Evolutionary conservation across 139 green algal species (phyloP), one percentile per base, ranked within the genome.

Genomic region (Tetraselmis striata): DNA sequence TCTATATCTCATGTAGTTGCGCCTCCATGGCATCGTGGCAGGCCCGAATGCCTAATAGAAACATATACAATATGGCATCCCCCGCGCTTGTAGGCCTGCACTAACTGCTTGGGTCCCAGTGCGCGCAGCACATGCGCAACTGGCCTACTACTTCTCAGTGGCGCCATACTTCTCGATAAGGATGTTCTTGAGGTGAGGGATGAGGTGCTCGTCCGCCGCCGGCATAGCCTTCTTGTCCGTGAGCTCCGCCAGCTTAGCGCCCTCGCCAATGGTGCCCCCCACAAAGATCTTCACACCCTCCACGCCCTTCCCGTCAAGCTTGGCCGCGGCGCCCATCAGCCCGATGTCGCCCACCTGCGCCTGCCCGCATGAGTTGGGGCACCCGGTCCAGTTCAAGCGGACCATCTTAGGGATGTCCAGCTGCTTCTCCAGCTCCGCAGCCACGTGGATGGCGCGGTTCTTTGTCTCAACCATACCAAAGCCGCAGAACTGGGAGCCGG

Each of bases 401-500:
- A 99, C 91, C 0, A 89, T 27, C 11, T 84, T 76, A 0, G 93
- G 88, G 27, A 99, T 84, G 59, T 98, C 87, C 76, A 99, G 84
- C 84, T 94, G 82, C 59, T 83, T 83, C 85, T 99, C 96, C 82
- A 99, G 91, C 81, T 93, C 83, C 83, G 91, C 80, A 1, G 94
- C 89, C 1, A 98, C 75, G 67, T 90, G 84, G 85, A 96, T 86
- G 22, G 90, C 94, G 2, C 88, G 77, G 76, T 89, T 86, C 89
- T 99, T 99, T 31, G 97, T 99, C 87, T 99, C 97, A 25, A 97
- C 95, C n/a, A 98, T 87, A 0, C 89, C 96, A 76, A 98, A 92
- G 23, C 92, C 92, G 86, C 97, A 99, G 90, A 99, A 99, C 90
- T 99, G 95, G 59, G 88, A 92, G 80, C 95, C 97, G 0, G 97